Conservation (phyloP, 1,284 basidiomycete species). For the Apiotrichum sp. region DNA sequence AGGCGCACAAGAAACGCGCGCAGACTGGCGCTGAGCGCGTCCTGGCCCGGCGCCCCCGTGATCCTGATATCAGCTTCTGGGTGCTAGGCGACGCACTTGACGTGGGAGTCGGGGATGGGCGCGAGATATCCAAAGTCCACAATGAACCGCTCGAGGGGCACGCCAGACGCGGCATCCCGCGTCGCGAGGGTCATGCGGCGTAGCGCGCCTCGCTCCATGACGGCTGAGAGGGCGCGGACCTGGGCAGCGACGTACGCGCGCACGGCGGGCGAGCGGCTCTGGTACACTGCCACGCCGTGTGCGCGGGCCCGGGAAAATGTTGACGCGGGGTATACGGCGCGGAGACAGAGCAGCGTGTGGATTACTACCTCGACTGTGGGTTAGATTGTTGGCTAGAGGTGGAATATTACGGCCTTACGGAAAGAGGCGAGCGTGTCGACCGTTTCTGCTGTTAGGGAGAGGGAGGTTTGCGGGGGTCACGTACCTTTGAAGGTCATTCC, state of each 20-base stretch:
- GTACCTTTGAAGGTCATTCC: too few species aligned
- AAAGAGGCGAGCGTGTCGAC: conserved; percentile 36
- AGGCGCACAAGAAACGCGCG: conserved; percentile 80
- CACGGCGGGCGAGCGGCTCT: conserved; percentile 79
- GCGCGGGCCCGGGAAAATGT: conserved; percentile 80
- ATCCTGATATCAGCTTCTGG: conserved; percentile 23
- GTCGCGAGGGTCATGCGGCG: conserved; percentile 58
- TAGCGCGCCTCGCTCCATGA: conserved; percentile 51
- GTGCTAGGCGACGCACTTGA: too few species aligned
- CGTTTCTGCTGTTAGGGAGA: conserved; percentile 26
- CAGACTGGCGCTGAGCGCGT: conserved; percentile 66
- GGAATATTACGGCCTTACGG: conserved; percentile 20
- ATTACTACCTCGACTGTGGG: conserved; percentile 82
- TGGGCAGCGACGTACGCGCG: conserved; percentile 63
- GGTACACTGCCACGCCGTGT: conserved; percentile 82
- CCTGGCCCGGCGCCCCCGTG: conserved; percentile 21
- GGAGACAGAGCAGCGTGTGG: conserved; percentile 82
- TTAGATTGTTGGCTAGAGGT: neutral
- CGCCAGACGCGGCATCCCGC: conserved; percentile 57
- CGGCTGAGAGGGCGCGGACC: conserved; percentile 65
- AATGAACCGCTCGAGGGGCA: conserved; percentile 59
- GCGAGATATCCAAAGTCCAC: conserved; percentile 56
- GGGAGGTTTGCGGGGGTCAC: neutral
- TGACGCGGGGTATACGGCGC: conserved; percentile 80
- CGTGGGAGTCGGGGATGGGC: conserved; percentile 49